phyloP scores from a whole-genome alignment of 352 stramenopile species.

The Pythium vanterpoolii region DNA sequence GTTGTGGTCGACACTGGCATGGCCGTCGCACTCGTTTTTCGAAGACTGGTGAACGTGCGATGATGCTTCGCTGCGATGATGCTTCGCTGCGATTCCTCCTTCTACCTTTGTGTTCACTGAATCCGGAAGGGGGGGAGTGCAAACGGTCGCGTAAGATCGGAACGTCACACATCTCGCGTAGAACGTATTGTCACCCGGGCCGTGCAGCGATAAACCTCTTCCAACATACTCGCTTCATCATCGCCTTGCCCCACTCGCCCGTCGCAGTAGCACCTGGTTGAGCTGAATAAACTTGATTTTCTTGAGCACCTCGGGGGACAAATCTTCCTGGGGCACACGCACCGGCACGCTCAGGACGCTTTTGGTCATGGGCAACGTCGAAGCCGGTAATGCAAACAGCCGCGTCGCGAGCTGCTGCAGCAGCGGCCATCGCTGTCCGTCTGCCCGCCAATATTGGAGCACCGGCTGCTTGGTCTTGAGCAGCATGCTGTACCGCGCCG shows the following conservation, averaged over 20 bases:
- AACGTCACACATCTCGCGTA: no score
- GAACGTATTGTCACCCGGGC: no score
- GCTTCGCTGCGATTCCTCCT: no score
- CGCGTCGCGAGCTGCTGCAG: slow-evolving; percentile 27
- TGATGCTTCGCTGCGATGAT: no score
- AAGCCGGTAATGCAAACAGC: slow-evolving; percentile 27
- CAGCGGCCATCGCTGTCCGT: slow-evolving; percentile 28
- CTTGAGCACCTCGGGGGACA: not conserved
- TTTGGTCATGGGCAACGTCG: slow-evolving; percentile 10
- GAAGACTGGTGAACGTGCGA: no score
- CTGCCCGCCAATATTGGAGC: slow-evolving; percentile 33
- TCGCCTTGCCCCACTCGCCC: not conserved
- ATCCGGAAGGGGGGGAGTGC: no score
- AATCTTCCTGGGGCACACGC: not conserved
- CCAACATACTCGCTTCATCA: not conserved
- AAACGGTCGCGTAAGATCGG: no score
- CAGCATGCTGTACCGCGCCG: slow-evolving; percentile 32
- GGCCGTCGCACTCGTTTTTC: no score
- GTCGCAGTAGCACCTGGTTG: slow-evolving; percentile 12
- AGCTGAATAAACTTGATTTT: slow-evolving; percentile 21
- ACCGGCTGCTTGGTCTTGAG: slow-evolving; percentile 28
- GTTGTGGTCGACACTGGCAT: no score
- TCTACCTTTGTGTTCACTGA: no score
- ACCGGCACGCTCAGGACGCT: slow-evolving; percentile 7
- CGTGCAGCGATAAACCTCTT: not conserved